Evolutionary conservation across 495 filamentous ascomycete genomes (phyloP), one percentile per base, ranked within the genome.

Genomic region (Neurospora sp.): DNA sequence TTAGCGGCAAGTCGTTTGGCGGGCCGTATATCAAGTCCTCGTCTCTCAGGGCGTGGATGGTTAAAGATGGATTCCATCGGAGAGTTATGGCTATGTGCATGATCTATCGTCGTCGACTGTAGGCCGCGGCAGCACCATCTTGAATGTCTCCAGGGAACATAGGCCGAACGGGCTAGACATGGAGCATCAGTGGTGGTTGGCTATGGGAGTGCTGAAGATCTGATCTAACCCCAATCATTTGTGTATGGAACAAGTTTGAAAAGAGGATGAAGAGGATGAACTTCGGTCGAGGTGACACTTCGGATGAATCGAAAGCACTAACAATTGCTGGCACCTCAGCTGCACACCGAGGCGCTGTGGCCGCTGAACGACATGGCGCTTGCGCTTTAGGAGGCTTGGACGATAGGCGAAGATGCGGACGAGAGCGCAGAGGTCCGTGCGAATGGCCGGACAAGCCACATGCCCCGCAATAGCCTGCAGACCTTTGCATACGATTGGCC

Each of bases 331-430:
- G 27, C 27, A 22, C 20, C 20, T 22, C 20, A 31, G 27, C 27
- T 31, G 27, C 27, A 31, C 27, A 0, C 27, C 0, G 27, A 31
- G 27, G 27, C 27, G 27, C 53, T 65, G 27, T 65, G 53, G 14
- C 53, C 53, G 53, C 27, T 35, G 14, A 40, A 45, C n/a, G 17
- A 48, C 8, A 68, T 74, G 39, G 65, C 59, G 70, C 20, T 75
- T 38, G 71, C 1, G 72, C 70, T 65, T 40, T 78, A 27, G 74
- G 75, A 3, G 78, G 76, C 31, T 71, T 76, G 71, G 53, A 20
- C 20, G n/a, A 70, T 41, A n/a, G 65, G 40, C 48, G 17, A 40
- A 72, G 14, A 70, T 41, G 35, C 27, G 39, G 9, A 70, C n/a
- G 71, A 48, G 41, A 12, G 27, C 17, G 31, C 16, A 40, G 38